Base-by-base conservation (phyloP, 345 rosid species). In the Citrus sinensis region DNA sequence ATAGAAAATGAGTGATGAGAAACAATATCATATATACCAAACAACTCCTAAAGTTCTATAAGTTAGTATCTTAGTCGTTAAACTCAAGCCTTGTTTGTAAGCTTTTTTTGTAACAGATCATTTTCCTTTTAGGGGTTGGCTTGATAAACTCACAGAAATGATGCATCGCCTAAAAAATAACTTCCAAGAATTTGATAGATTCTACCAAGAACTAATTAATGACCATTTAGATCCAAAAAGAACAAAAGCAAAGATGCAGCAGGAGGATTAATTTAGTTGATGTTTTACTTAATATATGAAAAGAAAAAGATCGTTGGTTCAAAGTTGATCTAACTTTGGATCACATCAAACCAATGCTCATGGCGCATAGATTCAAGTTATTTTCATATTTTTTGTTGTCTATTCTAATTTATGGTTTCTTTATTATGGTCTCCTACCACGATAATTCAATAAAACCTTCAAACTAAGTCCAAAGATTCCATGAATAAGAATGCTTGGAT, bases 341-440 rank as follows among this genome's bases (percentile, higher is more conserved):
- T 68, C 88, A 88, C 71, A 80, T 89, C 84, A 89, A 90, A 85
- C 91, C 85, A 37, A 46, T 88, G 16, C 87, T 92, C 69, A 85
- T 82, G 86, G 94, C 0, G 42, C 34, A 32, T 32, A 34, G 35
- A 34, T 34, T 34, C 6, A 34, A 34, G 35, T 34, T 34, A 34
- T 0, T 34, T 34, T 34, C 35, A 34, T 34, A 4, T 32, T 34
- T 32, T 5, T 34, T 34, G 1, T 34, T 34, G 35, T 34, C 6
- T 34, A 34, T 34, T 34, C 35, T 34, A 34, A 34, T 34, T 34
- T 34, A 34, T 34, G 35, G 1, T 5, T 34, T 34, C 35, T 34
- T 34, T 34, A 34, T 34, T 5, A 34, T 34, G 35, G 1, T 34
- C 35, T 1, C 35, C 35, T 32, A 32, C 34, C 5, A 32, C 34